Conservation (phyloP, 1,284 basidiomycete genomes). For the Rhodotorula mucilaginosa region DNA sequence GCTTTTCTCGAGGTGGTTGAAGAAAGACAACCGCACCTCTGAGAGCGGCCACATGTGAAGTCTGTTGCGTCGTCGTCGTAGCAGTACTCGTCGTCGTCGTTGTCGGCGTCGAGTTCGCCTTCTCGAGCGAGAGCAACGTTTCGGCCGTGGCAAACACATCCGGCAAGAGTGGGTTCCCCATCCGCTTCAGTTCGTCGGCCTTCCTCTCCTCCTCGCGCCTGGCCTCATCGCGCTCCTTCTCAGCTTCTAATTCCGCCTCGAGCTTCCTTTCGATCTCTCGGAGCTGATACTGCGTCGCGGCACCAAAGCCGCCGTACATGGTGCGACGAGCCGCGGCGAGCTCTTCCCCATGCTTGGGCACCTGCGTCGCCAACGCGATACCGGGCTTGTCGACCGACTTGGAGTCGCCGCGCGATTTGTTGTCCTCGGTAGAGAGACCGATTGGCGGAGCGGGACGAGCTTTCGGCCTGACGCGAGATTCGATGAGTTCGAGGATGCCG, state of each 20-base stretch:
- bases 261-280: background rate
- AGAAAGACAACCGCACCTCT: background rate
- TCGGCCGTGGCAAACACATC: background rate
- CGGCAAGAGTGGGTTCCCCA: background rate
- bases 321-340: background rate
- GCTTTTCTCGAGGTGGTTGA: no score
- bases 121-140: background rate
- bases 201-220: background rate
- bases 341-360: background rate
- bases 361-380: background rate
- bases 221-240: background rate
- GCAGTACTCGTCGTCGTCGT: background rate
- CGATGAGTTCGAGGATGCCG: slow-evolving; percentile 5
- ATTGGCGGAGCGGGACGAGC: background rate
- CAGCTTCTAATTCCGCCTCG: background rate
- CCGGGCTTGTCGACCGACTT: slow-evolving; percentile 1
- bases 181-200: background rate
- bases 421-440: background rate
- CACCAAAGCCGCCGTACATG: slow-evolving; percentile 8
- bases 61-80: background rate
- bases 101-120: no score
- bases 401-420: no score
- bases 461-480: background rate
- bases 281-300: background rate
- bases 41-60: background rate